These are phyloP conservation scores for Fusarium transvaalense DNA, from an alignment of 2,329 filamentous ascomycete species.

Conservation along the genomic window DNA sequence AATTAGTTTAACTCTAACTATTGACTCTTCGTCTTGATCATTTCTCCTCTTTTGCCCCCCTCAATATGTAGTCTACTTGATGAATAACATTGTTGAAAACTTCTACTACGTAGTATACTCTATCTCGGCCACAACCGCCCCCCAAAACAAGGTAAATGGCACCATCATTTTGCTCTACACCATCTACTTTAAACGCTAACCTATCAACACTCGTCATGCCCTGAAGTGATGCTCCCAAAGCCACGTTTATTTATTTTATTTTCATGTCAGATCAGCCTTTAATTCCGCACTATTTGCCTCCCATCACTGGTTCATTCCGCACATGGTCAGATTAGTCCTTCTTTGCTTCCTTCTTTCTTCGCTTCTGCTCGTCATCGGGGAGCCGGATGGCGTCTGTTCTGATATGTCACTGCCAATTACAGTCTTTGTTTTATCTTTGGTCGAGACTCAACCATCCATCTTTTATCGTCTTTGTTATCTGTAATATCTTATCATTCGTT, in stretches of 20 bases:
- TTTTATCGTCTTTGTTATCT: background rate
- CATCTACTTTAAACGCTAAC: background rate
- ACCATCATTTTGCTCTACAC: slow-evolving; percentile 3
- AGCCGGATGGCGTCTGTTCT: slow-evolving; percentile 33
- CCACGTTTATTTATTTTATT: slow-evolving; percentile 41
- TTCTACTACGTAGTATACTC: background rate
- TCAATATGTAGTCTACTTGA: background rate
- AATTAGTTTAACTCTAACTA: background rate
- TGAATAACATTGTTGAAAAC: no score
- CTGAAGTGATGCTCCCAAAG: slow-evolving; percentile 31
- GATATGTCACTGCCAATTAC: background rate
- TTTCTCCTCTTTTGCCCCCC: background rate
- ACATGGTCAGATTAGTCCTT: slow-evolving; percentile 8
- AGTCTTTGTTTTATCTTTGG: background rate
- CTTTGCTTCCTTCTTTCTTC: slow-evolving; percentile 28
- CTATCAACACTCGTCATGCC: slow-evolving; percentile 28
- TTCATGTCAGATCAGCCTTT: background rate
- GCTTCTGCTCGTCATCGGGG: slow-evolving; percentile 37
- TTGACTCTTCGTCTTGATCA: slow-evolving; percentile 18
- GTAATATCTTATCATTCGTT: slow-evolving; percentile 4
- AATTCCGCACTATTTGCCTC: slow-evolving; percentile 31
- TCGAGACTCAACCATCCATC: slow-evolving; percentile 10
- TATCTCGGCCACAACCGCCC: background rate
- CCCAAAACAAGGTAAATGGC: slow-evolving; percentile 15
- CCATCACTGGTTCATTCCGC: slow-evolving; percentile 14